Evolutionary conservation across 2,329 filamentous ascomycete genomes (phyloP).

Genomic region (Drechslera avenae): DNA sequence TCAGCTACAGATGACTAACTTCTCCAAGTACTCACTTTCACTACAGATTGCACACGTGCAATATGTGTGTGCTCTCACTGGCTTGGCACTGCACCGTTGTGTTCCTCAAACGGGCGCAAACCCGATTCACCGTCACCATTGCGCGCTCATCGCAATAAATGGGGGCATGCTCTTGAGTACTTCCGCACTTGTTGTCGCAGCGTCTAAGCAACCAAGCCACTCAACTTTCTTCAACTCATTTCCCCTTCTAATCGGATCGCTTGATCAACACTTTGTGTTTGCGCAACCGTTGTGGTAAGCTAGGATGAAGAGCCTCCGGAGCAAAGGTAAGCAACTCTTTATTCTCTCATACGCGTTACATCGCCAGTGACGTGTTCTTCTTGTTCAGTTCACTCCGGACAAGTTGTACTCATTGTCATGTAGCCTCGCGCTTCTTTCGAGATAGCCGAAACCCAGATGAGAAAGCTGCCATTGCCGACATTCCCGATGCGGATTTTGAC

Average conservation of each 20-base stretch:
- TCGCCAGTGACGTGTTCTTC: background rate
- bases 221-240: background rate
- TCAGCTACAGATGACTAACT: background rate
- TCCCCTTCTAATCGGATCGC: too few species aligned
- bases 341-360: background rate
- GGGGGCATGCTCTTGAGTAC: too few species aligned
- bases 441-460: constrained; percentile 24
- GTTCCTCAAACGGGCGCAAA: background rate
- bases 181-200: background rate
- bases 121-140: background rate
- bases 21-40: background rate
- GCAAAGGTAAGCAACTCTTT: constrained; percentile 19
- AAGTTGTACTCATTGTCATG: background rate
- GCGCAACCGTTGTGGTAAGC: background rate
- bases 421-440: constrained; percentile 32
- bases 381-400: background rate
- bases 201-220: background rate
- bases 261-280: background rate
- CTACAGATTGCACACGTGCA: background rate
- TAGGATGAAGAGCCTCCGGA: constrained; percentile 27
- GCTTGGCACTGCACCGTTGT: constrained; percentile 9
- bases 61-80: background rate
- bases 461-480: constrained; percentile 13
- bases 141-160: background rate
- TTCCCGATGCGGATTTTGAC: constrained; percentile 11